Evolutionary conservation across 192 early-diverging fungal genomes (phyloP).

Genomic region (Coemansia sp.): DNA sequence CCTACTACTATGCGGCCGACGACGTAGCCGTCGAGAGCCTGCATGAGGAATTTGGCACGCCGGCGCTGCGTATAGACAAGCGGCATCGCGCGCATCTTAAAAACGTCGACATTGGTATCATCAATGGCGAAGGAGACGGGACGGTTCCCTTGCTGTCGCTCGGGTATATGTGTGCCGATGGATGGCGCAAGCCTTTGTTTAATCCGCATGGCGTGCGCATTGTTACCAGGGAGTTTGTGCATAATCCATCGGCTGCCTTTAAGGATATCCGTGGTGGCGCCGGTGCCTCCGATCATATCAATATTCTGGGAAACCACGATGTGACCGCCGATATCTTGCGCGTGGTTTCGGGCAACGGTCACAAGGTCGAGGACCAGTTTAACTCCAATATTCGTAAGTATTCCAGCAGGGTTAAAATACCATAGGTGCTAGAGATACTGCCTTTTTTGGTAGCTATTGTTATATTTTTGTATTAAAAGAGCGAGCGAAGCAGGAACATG

Average conservation of each 20-base stretch:
- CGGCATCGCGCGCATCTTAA: constrained; percentile 33
- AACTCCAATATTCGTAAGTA: constrained; percentile 49
- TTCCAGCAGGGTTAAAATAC: constrained; percentile 32
- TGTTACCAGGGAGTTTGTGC: constrained; percentile 68
- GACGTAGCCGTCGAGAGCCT: constrained; percentile 9
- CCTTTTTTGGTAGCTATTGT: too few species aligned
- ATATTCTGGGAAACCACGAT: constrained; percentile 79
- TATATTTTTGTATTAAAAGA: too few species aligned
- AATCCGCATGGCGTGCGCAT: constrained; percentile 74
- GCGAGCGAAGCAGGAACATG: too few species aligned
- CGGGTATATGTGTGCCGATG: constrained; percentile 84
- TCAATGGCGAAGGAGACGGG: constrained; percentile 77
- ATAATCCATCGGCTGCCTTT: constrained; percentile 56
- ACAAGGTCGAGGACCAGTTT: constrained; percentile 36
- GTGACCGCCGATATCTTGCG: constrained; percentile 61
- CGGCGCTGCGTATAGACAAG: constrained; percentile 33
- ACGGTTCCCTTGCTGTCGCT: constrained; percentile 83
- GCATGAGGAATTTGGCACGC: constrained; percentile 24
- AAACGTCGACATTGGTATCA: constrained; percentile 59
- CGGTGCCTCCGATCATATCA: constrained; percentile 79
- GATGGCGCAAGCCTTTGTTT: constrained; percentile 77
- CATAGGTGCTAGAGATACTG: constrained; percentile 9
- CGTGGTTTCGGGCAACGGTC: constrained; percentile 53
- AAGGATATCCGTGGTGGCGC: constrained; percentile 72
- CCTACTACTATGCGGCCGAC: constrained; percentile 70